Evolutionary conservation across 2,329 filamentous ascomycete genomes (phyloP).

Genomic region (Orbilia quercus): DNA sequence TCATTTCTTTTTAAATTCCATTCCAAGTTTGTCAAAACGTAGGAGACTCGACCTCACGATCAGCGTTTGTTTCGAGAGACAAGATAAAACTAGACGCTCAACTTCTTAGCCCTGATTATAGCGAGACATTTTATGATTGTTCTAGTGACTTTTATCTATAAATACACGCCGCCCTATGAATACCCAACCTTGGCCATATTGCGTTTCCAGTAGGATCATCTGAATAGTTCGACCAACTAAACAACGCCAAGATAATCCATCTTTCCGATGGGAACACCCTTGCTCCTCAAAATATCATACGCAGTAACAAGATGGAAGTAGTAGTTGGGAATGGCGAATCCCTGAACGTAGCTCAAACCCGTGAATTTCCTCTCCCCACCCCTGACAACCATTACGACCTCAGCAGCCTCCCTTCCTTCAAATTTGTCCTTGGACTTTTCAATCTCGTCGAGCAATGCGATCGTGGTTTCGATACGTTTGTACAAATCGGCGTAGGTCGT

Average conservation of each 20-base stretch:
- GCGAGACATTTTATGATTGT: too few species aligned
- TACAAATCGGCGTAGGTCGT: conserved; percentile 67
- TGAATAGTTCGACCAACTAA: neutral
- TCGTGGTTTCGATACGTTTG: conserved; percentile 65
- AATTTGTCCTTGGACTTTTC: conserved; percentile 62
- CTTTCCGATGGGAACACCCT: conserved; percentile 74
- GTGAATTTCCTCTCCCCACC: conserved; percentile 63
- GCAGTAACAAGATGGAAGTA: conserved; percentile 73
- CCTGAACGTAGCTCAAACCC: conserved; percentile 65
- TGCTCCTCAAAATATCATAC: conserved; percentile 72
- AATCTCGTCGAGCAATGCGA: conserved; percentile 66
- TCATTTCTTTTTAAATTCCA: too few species aligned
- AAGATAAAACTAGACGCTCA: too few species aligned
- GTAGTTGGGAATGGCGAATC: conserved; percentile 70
- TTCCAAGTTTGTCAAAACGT: too few species aligned
- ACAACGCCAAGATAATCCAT: conserved; percentile 66
- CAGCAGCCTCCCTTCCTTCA: conserved; percentile 64
- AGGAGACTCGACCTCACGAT: too few species aligned
- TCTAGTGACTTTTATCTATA: too few species aligned
- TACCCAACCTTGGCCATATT: neutral
- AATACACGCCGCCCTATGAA: neutral
- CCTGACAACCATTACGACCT: conserved; percentile 63
- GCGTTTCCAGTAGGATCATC: too few species aligned
- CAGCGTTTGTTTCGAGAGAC: too few species aligned
- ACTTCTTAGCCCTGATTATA: too few species aligned